Conservation (phyloP, 1,284 basidiomycete genomes). For the Binderoboletus segoi region DNA sequence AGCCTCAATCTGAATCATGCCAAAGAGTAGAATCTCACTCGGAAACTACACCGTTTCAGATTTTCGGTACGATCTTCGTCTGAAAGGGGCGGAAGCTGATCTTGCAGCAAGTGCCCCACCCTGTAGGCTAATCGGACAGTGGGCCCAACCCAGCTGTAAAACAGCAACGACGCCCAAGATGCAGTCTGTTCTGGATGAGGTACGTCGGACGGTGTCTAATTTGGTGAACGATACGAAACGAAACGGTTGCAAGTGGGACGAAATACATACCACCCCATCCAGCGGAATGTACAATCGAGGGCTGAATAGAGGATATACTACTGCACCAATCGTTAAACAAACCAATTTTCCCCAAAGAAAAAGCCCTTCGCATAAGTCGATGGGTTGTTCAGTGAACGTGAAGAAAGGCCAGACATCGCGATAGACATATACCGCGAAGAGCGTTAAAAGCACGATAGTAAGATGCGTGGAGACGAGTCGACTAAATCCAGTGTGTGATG, state of each 20-base stretch:
- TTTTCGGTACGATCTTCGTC: not conserved
- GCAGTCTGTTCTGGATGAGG: conserved; percentile 1
- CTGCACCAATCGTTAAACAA: not conserved
- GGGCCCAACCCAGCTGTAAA: not conserved
- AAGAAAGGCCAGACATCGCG: conserved; percentile 58
- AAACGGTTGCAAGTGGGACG: not conserved
- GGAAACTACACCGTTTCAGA: not conserved
- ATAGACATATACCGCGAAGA: conserved; percentile 47
- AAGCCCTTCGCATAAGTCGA: conserved; percentile 26
- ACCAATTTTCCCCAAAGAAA: conserved; percentile 29
- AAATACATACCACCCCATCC: not conserved
- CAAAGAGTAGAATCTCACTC: not conserved
- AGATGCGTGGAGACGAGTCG: not conserved
- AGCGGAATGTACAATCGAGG: not conserved
- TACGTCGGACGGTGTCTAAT: not conserved
- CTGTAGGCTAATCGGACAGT: not conserved
- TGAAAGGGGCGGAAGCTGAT: not conserved
- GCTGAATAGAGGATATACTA: not conserved
- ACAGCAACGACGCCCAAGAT: not conserved
- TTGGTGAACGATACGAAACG: not conserved
- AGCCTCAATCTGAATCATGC: not conserved
- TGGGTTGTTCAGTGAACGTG: conserved; percentile 38
- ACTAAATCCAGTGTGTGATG: not conserved
- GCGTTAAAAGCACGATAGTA: conserved; percentile 2
- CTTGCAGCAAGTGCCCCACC: not conserved